A percentile compares a stretch with the other conserved stretches of the same genome.
Evolutionary conservation across 192 early-diverging fungal genomes (phyloP).

Genomic region (Cetraspora pellucida): DNA sequence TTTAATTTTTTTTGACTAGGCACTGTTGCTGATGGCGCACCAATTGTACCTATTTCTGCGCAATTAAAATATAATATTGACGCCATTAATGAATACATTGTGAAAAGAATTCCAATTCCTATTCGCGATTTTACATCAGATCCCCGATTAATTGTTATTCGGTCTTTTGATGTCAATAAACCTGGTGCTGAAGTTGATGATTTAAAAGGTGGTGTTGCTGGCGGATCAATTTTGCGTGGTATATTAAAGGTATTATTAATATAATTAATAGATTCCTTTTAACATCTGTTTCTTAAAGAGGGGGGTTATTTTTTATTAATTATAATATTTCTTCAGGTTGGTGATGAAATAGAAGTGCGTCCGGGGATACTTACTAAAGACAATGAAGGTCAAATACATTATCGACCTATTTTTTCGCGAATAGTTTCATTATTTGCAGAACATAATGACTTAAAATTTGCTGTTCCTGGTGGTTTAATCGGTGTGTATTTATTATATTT

Average conservation of each 20-base stretch:
- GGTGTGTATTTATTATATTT: slow-evolving; percentile 48
- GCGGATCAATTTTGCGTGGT: slow-evolving; percentile 93
- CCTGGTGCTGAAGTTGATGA: slow-evolving; percentile 92
- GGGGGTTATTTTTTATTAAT: neutral
- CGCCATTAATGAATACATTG: slow-evolving; percentile 96
- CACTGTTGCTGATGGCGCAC: slow-evolving; percentile 92
- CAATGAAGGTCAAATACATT: slow-evolving; percentile 76
- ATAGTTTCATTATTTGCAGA: slow-evolving; percentile 90
- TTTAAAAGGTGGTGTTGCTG: slow-evolving; percentile 96
- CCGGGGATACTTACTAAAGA: slow-evolving; percentile 94
- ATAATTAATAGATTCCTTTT: neutral
- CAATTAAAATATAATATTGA: slow-evolving; percentile 99
- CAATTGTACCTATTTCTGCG: slow-evolving; percentile 97
- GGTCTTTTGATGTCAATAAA: slow-evolving; percentile 99
- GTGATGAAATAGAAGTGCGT: slow-evolving; percentile 96
- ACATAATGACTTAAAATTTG: slow-evolving; percentile 90
- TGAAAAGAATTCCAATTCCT: slow-evolving; percentile 93
- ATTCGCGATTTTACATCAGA: slow-evolving; percentile 89
- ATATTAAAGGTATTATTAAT: slow-evolving; percentile 63
- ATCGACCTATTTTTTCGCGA: slow-evolving; percentile 85
- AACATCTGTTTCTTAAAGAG: neutral
- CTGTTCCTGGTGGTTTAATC: slow-evolving; percentile 99
- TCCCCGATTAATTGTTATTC: slow-evolving; percentile 95
- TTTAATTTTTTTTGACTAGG: neutral
- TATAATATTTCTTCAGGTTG: slow-evolving; percentile 56